Evolutionary conservation across 495 filamentous ascomycete species (phyloP).

Genomic region (Podospora pseudocomata): DNA sequence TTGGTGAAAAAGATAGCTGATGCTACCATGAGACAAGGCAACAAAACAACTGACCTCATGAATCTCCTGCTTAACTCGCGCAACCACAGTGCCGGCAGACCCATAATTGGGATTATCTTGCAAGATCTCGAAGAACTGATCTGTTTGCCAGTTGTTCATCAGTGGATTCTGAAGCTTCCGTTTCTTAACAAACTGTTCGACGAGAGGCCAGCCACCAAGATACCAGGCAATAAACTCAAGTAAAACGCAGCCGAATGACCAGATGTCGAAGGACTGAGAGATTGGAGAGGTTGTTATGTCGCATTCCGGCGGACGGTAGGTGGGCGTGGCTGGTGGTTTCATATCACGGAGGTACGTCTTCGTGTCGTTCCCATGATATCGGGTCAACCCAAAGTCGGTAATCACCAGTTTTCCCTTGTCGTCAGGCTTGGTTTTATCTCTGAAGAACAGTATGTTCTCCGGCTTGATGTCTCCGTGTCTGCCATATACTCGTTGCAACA

Average conservation of each 20-base stretch:
- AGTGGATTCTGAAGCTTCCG: background rate
- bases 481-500: slow-evolving; percentile 5
- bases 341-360: slow-evolving; percentile 3
- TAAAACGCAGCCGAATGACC: slow-evolving; percentile 28
- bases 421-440: background rate
- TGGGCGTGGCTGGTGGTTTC: slow-evolving; percentile 7
- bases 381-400: slow-evolving; percentile 18
- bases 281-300: slow-evolving; percentile 8
- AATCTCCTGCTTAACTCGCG: slow-evolving; percentile 2
- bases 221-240: slow-evolving; percentile 30
- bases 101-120: background rate
- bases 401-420: slow-evolving; percentile 9
- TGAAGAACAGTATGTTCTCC: slow-evolving; percentile 19
- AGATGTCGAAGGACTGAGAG: slow-evolving; percentile 23
- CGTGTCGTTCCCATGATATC: slow-evolving; percentile 9
- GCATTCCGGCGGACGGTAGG: slow-evolving; percentile 21
- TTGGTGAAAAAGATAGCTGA: background rate
- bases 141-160: background rate
- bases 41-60: background rate
- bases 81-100: background rate
- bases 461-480: slow-evolving; percentile 24
- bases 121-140: slow-evolving; percentile 6
- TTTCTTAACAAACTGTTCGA: slow-evolving; percentile 7
- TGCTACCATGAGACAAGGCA: background rate
- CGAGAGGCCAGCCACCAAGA: slow-evolving; percentile 18